phyloP scores from a whole-genome alignment of 106 monocot genomes.

The Dendrobium huoshanense region DNA sequence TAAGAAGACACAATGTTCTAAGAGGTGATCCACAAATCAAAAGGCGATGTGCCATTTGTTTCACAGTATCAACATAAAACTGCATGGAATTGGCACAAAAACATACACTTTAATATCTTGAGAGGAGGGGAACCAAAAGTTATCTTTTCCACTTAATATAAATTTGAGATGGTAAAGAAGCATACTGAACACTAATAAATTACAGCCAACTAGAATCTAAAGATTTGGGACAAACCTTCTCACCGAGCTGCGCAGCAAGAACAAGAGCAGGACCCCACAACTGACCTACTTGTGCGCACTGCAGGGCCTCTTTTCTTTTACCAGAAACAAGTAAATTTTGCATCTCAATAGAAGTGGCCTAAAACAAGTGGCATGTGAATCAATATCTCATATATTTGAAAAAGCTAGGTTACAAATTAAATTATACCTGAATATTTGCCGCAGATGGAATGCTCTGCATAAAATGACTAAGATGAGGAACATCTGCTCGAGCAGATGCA shows the following conservation, averaged over 20 bases:
- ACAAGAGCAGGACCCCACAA: conserved; percentile 97
- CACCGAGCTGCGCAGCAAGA: conserved; percentile 87
- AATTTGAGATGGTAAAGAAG: neutral
- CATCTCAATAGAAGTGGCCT: conserved; percentile 71
- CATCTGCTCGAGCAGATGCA: conserved; percentile 52
- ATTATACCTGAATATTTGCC: conserved; percentile 59
- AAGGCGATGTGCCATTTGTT: conserved; percentile 79
- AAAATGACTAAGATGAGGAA: conserved; percentile 34
- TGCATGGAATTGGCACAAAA: conserved; percentile 21
- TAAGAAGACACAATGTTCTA: conserved; percentile 83
- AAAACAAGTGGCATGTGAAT: conserved; percentile 5
- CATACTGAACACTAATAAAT: neutral
- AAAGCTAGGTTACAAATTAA: neutral
- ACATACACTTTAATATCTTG: neutral
- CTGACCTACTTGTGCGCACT: conserved; percentile 82
- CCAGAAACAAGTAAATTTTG: conserved; percentile 89
- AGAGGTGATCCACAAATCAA: conserved; percentile 84
- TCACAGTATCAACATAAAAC: conserved; percentile 94
- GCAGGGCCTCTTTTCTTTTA: conserved; percentile 86
- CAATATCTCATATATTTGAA: neutral
- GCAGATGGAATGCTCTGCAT: conserved; percentile 73
- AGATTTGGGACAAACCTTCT: conserved; percentile 49
- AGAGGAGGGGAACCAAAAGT: neutral
- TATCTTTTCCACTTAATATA: neutral
- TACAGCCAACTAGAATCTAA: neutral